Evolutionary conservation across 2,329 filamentous ascomycete genomes (phyloP), one percentile per base, ranked within the genome.

Genomic region (Xylaria polymorpha): DNA sequence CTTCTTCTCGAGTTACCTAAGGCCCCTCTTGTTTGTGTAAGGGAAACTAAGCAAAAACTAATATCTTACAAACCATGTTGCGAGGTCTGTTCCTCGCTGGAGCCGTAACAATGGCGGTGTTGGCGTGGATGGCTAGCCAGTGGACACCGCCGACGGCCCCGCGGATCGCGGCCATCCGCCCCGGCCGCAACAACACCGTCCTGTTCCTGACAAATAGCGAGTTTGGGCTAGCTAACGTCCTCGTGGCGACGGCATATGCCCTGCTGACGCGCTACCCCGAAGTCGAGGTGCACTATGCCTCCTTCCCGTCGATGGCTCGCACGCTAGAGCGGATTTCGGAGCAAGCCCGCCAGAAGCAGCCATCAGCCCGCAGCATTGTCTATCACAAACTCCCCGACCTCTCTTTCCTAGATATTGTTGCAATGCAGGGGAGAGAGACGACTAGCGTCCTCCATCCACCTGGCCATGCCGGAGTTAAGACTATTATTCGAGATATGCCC

Each of bases 201-300:
- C 61, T 75, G 14, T 73, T 74, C 43, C 41, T 74, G 9, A 46
- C 59, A 6, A 74, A 72, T 15, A 64, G 25, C 25, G 74, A 74
- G 46, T 51, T 51, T 41, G 71, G 74, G 10, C 48, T 75, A 6
- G 73, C 71, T 8, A 74, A 72, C 59, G 69, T 74, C 1, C 51
- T 66, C 6, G 37, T 71, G 15, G 68, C 74, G 7, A 71, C 72
- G 18, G 71, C 69, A 3, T 57, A 75, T 12, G 61, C 72, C 2
- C 56, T 74, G 20, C 50, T 74, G 6, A 72, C 73, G 46, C 70
- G 58, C 12, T 66, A 74, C 32, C 69, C 74, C 3, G 58, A 71
- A 1, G 41, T 75, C 12, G 37, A 70, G 14, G 57, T 73, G 22
- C 74, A 74, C 20, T 70, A 72, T 25, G 73, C 70, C 0, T 73